phyloP scores from a whole-genome alignment of 805 yeast species.

The Saturnispora kantuleensis region DNA sequence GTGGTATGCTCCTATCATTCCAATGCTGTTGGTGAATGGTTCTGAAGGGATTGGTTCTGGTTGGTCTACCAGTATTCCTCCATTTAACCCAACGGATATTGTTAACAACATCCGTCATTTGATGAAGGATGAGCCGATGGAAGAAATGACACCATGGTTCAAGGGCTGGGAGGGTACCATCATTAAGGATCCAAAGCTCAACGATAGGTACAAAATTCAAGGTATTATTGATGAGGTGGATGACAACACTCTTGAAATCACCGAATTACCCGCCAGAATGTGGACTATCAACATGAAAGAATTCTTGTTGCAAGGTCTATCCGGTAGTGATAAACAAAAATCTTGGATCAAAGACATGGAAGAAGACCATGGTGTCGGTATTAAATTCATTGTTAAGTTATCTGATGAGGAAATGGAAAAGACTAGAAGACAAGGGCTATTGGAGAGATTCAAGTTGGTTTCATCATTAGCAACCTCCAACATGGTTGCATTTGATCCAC shows the following conservation, averaged over 20 bases:
- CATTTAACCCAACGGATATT: constrained; percentile 78
- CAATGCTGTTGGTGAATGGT: constrained; percentile 92
- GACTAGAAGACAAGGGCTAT: constrained; percentile 61
- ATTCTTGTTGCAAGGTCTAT: constrained; percentile 59
- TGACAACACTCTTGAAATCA: constrained; percentile 71
- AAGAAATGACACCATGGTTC: constrained; percentile 84
- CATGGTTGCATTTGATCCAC: constrained; percentile 93
- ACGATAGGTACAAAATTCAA: constrained; percentile 63
- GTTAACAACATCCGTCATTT: constrained; percentile 63
- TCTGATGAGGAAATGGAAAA: constrained; percentile 76
- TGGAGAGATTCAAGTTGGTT: constrained; percentile 73
- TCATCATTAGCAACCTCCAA: constrained; percentile 63
- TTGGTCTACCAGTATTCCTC: constrained; percentile 92
- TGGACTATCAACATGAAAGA: constrained; percentile 94
- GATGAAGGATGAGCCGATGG: constrained; percentile 62
- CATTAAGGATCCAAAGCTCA: constrained; percentile 38
- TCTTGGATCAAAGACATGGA: constrained; percentile 93
- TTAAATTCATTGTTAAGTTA: constrained; percentile 70
- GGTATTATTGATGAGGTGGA: constrained; percentile 80
- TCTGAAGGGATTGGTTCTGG: constrained; percentile 99
- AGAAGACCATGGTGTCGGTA: constrained; percentile 81
- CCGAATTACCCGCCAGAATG: constrained; percentile 83
- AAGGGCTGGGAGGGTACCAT: constrained; percentile 90
- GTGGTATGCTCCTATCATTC: constrained; percentile 89
- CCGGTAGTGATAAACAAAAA: constrained; percentile 61